These are phyloP conservation scores for Lophiotrema nucula DNA, from an alignment of 495 filamentous ascomycete genomes.

Conservation along the genomic window DNA sequence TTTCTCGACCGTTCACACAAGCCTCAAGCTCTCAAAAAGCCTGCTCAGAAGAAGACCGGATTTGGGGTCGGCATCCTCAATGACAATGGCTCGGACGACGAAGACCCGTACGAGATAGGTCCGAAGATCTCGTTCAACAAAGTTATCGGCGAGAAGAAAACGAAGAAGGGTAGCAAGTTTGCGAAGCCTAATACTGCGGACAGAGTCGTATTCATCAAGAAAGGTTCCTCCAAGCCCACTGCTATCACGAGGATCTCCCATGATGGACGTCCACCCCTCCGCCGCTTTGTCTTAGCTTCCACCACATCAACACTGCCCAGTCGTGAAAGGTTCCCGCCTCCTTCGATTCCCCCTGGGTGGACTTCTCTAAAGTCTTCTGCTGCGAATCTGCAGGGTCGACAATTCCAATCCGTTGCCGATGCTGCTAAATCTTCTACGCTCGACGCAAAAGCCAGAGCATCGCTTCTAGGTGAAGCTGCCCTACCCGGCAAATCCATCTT, in stretches of 20 bases:
- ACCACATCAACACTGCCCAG: constrained; percentile 52
- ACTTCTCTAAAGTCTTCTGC: constrained; percentile 58
- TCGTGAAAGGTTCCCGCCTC: constrained; percentile 67
- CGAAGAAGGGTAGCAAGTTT: constrained; percentile 51
- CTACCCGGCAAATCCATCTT: constrained; percentile 94
- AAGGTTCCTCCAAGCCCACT: constrained; percentile 53
- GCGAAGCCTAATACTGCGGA: constrained; percentile 65
- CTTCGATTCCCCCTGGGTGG: constrained; percentile 75
- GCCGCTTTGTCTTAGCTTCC: constrained; percentile 76
- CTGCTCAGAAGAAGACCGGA: constrained; percentile 48
- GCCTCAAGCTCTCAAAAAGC: constrained; percentile 15
- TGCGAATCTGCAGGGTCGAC: constrained; percentile 13
- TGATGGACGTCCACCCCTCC: constrained; percentile 81
- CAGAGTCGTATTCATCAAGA: constrained; percentile 78
- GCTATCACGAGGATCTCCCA: constrained; percentile 74
- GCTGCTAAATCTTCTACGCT: constrained; percentile 73
- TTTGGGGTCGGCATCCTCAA: constrained; percentile 91
- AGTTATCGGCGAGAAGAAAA: constrained; percentile 81
- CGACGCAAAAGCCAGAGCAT: constrained; percentile 75
- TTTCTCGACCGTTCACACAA: constrained; percentile 8
- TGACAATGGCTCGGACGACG: constrained; percentile 95
- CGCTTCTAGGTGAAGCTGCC: constrained; percentile 75
- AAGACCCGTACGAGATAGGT: constrained; percentile 90
- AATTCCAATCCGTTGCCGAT: constrained; percentile 68
- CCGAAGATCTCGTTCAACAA: constrained; percentile 89